Evolutionary conservation across 441 rosid genomes (phyloP).

Genomic region (Viola pubescens): DNA sequence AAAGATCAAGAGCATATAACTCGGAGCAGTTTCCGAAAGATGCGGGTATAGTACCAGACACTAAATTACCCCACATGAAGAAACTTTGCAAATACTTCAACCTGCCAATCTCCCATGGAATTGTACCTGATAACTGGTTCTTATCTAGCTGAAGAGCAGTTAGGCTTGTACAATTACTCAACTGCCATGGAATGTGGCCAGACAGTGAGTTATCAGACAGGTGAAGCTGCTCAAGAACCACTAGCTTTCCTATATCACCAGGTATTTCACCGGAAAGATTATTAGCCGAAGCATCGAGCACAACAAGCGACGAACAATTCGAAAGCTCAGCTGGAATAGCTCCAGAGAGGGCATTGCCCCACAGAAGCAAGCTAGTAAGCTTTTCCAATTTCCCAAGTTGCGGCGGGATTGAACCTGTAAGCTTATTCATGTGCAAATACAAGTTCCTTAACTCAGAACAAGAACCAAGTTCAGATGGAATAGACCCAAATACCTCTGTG

Average conservation of each 20-base stretch:
- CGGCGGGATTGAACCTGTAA: conserved; percentile 68
- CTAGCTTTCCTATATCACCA: conserved; percentile 68
- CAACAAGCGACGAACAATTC: conserved; percentile 85
- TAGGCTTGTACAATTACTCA: conserved; percentile 78
- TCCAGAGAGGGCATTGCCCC: conserved; percentile 81
- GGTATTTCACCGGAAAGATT: conserved; percentile 70
- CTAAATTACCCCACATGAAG: conserved; percentile 82
- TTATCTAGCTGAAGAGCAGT: conserved; percentile 87
- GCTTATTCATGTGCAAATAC: conserved; percentile 91
- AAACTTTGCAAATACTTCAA: conserved; percentile 72
- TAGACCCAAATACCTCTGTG: conserved; percentile 62
- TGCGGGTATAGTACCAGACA: conserved; percentile 72
- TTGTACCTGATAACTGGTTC: conserved; percentile 64
- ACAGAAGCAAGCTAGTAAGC: conserved; percentile 83
- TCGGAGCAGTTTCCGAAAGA: conserved; percentile 82
- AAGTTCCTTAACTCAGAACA: conserved; percentile 74
- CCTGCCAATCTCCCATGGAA: conserved; percentile 67
- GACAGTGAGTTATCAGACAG: conserved; percentile 72
- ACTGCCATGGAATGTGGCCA: conserved; percentile 67
- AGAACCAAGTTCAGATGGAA: conserved; percentile 71
- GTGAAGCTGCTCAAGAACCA: conserved; percentile 78
- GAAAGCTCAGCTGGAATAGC: conserved; percentile 74
- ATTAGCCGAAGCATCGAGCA: conserved; percentile 85
- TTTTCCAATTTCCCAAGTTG: conserved; percentile 74
- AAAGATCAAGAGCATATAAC: conserved; percentile 68